Conservation (phyloP, 371 early-diverging fungal species). For the Entomophthora muscae region DNA sequence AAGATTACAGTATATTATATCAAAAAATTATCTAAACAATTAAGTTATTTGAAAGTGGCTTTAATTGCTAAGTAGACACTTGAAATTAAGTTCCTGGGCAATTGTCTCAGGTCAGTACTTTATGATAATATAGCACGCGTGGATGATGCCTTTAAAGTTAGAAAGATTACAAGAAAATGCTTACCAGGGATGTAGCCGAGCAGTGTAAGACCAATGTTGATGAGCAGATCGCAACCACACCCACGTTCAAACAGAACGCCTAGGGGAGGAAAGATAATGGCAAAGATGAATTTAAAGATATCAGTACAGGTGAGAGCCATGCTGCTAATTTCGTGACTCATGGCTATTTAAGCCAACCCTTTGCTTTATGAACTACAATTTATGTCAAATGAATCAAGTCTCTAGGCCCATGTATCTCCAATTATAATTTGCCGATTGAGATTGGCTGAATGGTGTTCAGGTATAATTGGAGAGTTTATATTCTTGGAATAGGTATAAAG, state of each 20-base stretch:
- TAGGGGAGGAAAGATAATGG: slow-evolving; percentile 23
- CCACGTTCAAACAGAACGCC: slow-evolving; percentile 31
- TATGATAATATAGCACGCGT: slow-evolving; percentile 27
- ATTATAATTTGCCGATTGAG: no score
- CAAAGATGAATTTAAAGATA: slow-evolving; percentile 25
- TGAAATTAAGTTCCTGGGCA: background rate
- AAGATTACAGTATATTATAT: background rate
- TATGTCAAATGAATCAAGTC: no score
- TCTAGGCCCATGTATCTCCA: no score
- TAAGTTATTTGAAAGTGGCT: background rate
- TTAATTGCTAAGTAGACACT: background rate
- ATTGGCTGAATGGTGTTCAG: no score
- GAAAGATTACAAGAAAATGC: no score
- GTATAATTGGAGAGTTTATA: no score
- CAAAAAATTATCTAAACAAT: background rate
- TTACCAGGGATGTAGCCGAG: slow-evolving; percentile 75
- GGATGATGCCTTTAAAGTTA: no score
- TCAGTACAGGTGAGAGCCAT: slow-evolving; percentile 23
- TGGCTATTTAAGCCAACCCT: no score
- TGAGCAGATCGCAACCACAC: slow-evolving; percentile 47
- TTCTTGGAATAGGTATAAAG: no score
- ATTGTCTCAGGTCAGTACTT: slow-evolving; percentile 15
- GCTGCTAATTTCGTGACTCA: no score
- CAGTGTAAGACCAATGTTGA: slow-evolving; percentile 55
- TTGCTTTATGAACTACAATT: no score